phyloP scores from a whole-genome alignment of 1,284 basidiomycete genomes.

The Puccinia horiana region DNA sequence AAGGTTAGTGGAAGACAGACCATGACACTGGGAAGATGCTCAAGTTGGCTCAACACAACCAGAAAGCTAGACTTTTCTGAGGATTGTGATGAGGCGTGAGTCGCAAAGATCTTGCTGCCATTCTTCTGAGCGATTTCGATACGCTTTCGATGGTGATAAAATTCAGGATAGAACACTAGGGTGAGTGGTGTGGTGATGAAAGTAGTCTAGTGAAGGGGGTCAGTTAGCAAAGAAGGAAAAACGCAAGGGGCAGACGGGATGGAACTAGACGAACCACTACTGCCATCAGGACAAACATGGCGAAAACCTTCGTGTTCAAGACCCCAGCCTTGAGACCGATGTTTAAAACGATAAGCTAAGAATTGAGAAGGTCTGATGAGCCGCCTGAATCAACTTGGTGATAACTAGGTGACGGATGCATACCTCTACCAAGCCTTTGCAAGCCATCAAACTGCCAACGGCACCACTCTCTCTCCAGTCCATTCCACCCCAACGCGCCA shows the following conservation, averaged over 20 bases:
- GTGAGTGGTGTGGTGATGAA: constrained; percentile 60
- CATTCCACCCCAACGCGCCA: constrained; percentile 71
- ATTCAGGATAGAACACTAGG: constrained; percentile 58
- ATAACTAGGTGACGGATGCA: background rate
- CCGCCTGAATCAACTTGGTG: constrained; percentile 60
- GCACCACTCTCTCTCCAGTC: constrained; percentile 76
- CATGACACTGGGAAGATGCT: constrained; percentile 71
- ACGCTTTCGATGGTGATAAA: constrained; percentile 59
- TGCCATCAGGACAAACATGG: constrained; percentile 89
- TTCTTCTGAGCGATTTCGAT: constrained; percentile 1
- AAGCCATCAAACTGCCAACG: constrained; percentile 86
- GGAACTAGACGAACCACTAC: constrained; percentile 66
- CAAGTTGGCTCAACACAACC: constrained; percentile 85
- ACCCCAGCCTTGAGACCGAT: constrained; percentile 79
- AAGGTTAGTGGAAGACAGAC: constrained; percentile 55
- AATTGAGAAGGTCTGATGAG: constrained; percentile 59
- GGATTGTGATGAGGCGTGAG: background rate
- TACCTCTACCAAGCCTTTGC: constrained; percentile 71
- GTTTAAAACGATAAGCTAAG: constrained; percentile 83
- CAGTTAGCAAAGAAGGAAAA: background rate
- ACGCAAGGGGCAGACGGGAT: background rate
- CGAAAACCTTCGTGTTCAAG: constrained; percentile 68
- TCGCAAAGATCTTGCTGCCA: background rate
- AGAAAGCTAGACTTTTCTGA: constrained; percentile 67
- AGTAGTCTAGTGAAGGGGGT: constrained; percentile 54